Percentiles rank a stretch among this genome's conserved stretches.
Evolutionary conservation across 345 rosid genomes (phyloP).

Genomic region (Lepidium didymum): DNA sequence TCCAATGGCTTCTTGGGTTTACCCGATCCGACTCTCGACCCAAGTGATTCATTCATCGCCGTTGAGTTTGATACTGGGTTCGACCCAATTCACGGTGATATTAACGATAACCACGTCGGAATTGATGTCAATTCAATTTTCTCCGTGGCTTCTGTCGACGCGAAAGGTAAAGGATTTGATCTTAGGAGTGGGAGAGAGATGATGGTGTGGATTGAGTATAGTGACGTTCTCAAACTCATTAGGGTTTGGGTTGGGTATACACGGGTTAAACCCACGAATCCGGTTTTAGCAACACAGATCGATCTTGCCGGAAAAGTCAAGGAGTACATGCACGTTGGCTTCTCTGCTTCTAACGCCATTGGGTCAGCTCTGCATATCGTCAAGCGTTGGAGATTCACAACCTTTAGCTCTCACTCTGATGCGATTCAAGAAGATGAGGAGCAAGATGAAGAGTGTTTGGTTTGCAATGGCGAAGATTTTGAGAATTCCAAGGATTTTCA

Average conservation of each 20-base stretch:
- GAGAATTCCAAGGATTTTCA: background rate
- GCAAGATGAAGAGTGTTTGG: slow-evolving; percentile 48
- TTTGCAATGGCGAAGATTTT: slow-evolving; percentile 36
- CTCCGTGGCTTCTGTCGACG: slow-evolving; percentile 56
- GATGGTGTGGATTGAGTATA: slow-evolving; percentile 72
- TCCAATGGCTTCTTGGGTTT: slow-evolving; percentile 63
- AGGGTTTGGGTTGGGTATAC: slow-evolving; percentile 60
- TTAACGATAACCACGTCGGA: slow-evolving; percentile 60
- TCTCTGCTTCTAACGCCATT: slow-evolving; percentile 62
- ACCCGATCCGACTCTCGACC: slow-evolving; percentile 36
- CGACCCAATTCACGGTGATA: slow-evolving; percentile 50
- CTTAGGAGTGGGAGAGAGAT: slow-evolving; percentile 49
- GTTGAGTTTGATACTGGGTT: slow-evolving; percentile 71
- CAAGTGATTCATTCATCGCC: slow-evolving; percentile 53
- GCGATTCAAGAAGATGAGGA: slow-evolving; percentile 37
- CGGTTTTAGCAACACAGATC: slow-evolving; percentile 47
- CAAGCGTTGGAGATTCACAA: slow-evolving; percentile 57
- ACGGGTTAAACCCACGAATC: slow-evolving; percentile 40
- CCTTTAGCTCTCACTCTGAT: slow-evolving; percentile 35
- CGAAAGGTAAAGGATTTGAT: slow-evolving; percentile 43
- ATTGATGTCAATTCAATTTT: slow-evolving; percentile 44
- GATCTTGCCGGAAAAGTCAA: slow-evolving; percentile 53
- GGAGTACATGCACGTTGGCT: slow-evolving; percentile 81
- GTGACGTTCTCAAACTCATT: slow-evolving; percentile 43
- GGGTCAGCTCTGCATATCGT: slow-evolving; percentile 63